Evolutionary conservation across 371 early-diverging fungal genomes (phyloP), one percentile per base, ranked within the genome.

Genomic region (Mucor lusitanicus): DNA sequence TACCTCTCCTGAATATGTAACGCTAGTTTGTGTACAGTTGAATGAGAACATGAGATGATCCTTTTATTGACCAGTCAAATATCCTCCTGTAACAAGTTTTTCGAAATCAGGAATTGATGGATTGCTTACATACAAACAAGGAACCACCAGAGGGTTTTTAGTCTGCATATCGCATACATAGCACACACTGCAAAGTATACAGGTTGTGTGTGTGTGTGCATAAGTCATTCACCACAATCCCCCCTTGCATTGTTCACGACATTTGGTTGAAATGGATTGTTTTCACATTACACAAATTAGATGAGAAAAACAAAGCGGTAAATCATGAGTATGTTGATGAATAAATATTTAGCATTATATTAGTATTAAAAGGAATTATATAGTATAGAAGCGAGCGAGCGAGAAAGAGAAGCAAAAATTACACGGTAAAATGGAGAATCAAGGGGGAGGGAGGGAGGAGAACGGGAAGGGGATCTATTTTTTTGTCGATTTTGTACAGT

Each of bases 321-420:
- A 35, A 40, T 17, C 40, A 13, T 40, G 40, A 17, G 17, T 40
- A 40, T 17, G 17, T 40, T 15, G 40, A 40, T 46, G n/a, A 21
- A 21, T 46, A 21, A 46, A 46, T 21, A 46, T 46, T 21, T 46
- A 46, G 46, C 21, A 19, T 46, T 46, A 44, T 44, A 46, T 46
- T 46, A 46, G n/a, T 46, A 46, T 46, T 46, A 46, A 46, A 46
- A 40, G 40, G 23, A 46, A 46, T 21, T 46, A 46, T 46, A 46
- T 46, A 46, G 46, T 46, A 46, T 46, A 46, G n/a, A 40, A 46
- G 46, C 46, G 46, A 46, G 46, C 46, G 46, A 46, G 46, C n/a
- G 46, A 21, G 21, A 46, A 46, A 46, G 46, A 46, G 21, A 46
- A 46, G 21, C 46, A 46, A 46, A 46, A 46, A 46, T 46, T 46